Base-by-base conservation (phyloP, 2,329 filamentous ascomycete genomes). In the Dactylellina haptotyla region DNA sequence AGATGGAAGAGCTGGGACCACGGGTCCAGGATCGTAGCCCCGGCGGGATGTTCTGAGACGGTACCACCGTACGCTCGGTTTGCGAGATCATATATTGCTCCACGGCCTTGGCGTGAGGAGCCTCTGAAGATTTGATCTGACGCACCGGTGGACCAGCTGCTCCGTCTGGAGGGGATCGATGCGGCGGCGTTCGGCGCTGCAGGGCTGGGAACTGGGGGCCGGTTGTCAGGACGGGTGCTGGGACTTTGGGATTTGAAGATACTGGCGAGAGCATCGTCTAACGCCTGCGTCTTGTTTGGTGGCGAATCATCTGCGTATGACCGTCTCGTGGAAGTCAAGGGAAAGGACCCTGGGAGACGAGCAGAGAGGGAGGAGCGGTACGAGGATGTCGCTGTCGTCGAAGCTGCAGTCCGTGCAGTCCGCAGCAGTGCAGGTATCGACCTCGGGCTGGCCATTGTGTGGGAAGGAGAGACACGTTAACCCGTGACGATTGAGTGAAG, bases 1-100 rank as follows among this genome's bases (percentile, higher is more conserved):
- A 99, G 86, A 80, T 96, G 92, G 83, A 92, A 92, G 37, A 69
- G 20, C 32, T 57, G 48, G 20, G 25, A 16, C 62, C 56, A 69
- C 0, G 63, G 62, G 25, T 75, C 70, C 3, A 69, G 28, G 18
- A 69, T 59, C 20, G 70, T 75, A 10, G 70, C 70, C 1, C 62
- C 67, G 30, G 43, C n/a, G 14, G 67, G 58, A 43, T 59, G 56
- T 37, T 58, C 61, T 16, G 58, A 23, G 25, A 4, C 23, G 26
- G 39, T n/a, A n/a, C n/a, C n/a, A n/a, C n/a, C n/a, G n/a, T n/a
- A n/a, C n/a, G n/a, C n/a, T n/a, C n/a, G n/a, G n/a, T n/a, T n/a
- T n/a, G n/a, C n/a, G n/a, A n/a, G n/a, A n/a, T n/a, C n/a, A n/a
- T n/a, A n/a, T n/a, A n/a, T n/a, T n/a, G 41, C 14, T n/a, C 41